phyloP scores from a whole-genome alignment of 768 basidiomycete genomes.

The Phylloporus sp. region DNA sequence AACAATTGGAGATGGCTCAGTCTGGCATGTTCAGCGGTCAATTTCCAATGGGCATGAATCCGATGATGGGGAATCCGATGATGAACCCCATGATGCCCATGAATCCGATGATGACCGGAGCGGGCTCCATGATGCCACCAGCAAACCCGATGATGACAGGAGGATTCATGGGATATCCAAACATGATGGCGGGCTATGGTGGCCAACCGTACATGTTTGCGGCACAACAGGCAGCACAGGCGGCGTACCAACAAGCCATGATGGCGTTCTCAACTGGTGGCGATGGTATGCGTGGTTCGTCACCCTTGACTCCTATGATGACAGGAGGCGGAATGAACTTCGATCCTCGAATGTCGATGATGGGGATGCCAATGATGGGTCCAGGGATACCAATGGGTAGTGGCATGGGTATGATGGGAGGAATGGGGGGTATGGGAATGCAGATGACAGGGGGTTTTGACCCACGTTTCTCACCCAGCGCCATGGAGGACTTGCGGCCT shows the following conservation, averaged over 20 bases:
- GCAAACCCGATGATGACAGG: conserved; percentile 53
- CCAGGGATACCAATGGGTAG: conserved; percentile 32
- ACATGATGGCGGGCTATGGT: conserved; percentile 38
- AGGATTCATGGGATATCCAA: conserved; percentile 40
- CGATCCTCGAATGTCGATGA: conserved; percentile 82
- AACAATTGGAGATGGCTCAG: conserved; percentile 89
- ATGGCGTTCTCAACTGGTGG: conserved; percentile 79
- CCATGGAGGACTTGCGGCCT: conserved; percentile 29
- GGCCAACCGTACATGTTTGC: conserved; percentile 83
- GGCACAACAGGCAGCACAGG: conserved; percentile 74
- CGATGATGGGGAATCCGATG: conserved; percentile 74
- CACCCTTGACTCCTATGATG: conserved; percentile 54
- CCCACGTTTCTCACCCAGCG: conserved; percentile 45
- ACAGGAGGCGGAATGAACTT: conserved; percentile 52
- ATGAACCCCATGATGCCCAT: conserved; percentile 45
- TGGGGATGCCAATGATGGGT: conserved; percentile 70
- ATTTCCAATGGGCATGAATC: conserved; percentile 47
- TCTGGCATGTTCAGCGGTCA: conserved; percentile 66
- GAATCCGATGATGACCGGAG: conserved; percentile 56
- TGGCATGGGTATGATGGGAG: conserved; percentile 42
- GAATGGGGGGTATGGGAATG: conserved; percentile 40
- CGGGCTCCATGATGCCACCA: conserved; percentile 47
- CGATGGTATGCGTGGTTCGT: conserved; percentile 38
- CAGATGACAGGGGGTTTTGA: conserved; percentile 71
- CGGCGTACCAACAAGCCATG: conserved; percentile 90